Percentiles rank a stretch among this genome's conserved stretches.
Conservation (phyloP, 2,329 filamentous ascomycete species). For the Esteya vermicola region DNA sequence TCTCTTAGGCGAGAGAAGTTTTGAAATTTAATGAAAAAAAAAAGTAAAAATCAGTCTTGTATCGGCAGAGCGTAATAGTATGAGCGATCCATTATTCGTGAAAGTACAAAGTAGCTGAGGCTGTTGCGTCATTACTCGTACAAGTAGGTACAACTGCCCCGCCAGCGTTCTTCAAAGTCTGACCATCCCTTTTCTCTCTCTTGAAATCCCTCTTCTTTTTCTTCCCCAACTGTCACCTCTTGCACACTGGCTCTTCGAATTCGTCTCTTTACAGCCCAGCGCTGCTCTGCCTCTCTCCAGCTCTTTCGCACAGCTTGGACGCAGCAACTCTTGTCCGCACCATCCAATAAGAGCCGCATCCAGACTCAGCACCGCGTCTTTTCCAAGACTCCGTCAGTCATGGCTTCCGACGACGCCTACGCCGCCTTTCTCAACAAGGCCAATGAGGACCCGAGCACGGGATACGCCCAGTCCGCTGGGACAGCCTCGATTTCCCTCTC, state of each 20-base stretch:
- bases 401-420: slow-evolving; percentile 73
- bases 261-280: background rate
- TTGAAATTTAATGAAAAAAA: too few species aligned
- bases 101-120: background rate
- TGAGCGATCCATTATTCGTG: too few species aligned
- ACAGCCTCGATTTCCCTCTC: slow-evolving; percentile 3
- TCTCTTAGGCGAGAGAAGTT: too few species aligned
- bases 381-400: slow-evolving; percentile 16
- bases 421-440: slow-evolving; percentile 76
- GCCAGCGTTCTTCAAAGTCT: too few species aligned
- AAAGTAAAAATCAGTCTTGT: background rate
- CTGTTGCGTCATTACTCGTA: slow-evolving; percentile 1
- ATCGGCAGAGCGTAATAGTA: too few species aligned
- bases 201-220: background rate
- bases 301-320: too few species aligned
- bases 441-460: slow-evolving; percentile 61
- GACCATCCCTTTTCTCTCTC: background rate
- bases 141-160: too few species aligned
- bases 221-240: too few species aligned
- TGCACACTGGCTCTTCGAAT: too few species aligned
- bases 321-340: too few species aligned
- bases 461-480: slow-evolving; percentile 22
- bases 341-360: too few species aligned
- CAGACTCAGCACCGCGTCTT: background rate
- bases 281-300: background rate